A percentile compares a stretch with the other conserved stretches of the same genome.
phyloP scores from a whole-genome alignment of 495 filamentous ascomycete species.

The Penicillium simplicissimum region DNA sequence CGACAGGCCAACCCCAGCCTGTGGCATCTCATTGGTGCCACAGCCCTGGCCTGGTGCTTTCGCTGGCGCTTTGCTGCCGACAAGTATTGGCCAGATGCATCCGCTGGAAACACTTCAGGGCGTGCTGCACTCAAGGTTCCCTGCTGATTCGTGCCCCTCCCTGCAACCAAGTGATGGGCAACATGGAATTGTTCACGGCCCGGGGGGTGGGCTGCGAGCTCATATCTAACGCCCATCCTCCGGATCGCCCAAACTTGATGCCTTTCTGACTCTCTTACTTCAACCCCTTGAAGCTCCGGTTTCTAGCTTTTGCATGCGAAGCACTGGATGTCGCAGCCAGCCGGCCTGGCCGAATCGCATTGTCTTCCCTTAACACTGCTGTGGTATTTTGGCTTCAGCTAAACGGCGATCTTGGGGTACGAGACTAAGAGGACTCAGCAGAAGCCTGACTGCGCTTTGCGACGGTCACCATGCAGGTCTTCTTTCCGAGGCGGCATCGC shows the following conservation, averaged over 20 bases:
- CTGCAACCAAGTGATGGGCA: conserved; percentile 29
- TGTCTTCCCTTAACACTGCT: conserved; percentile 5
- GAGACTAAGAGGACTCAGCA: neutral
- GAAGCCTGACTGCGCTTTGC: neutral
- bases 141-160: conserved; percentile 41
- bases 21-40: conserved; percentile 39
- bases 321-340: conserved; percentile 41
- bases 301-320: conserved; percentile 30
- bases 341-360: conserved; percentile 40
- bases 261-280: conserved; percentile 13
- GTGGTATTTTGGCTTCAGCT: conserved; percentile 6
- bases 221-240: conserved; percentile 35
- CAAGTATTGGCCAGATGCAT: conserved; percentile 48
- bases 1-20: conserved; percentile 22
- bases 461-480: conserved; percentile 34
- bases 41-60: conserved; percentile 21
- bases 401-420: conserved; percentile 7
- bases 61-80: conserved; percentile 41
- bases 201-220: conserved; percentile 20
- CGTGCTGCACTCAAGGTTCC: conserved; percentile 16
- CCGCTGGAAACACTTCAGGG: conserved; percentile 32
- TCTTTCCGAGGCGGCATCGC: conserved; percentile 61
- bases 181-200: conserved; percentile 18
- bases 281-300: conserved; percentile 4
- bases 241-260: conserved; percentile 22